Evolutionary conservation across 108 stramenopile species (phyloP), one percentile per base, ranked within the genome.

Genomic region (Licmophora abbreviata): DNA sequence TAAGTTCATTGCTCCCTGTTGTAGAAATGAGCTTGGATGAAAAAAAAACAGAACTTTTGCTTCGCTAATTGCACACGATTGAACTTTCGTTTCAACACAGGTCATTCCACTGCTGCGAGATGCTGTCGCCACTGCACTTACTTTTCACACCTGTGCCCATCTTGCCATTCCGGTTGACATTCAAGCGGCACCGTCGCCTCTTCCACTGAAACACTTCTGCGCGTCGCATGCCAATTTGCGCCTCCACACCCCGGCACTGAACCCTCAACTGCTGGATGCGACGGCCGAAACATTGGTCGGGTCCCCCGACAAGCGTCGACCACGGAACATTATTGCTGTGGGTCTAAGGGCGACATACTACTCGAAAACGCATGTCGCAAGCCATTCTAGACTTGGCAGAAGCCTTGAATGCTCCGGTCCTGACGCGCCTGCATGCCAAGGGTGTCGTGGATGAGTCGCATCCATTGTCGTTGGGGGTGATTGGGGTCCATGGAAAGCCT

Each of bases 401-500:
- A 32, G 26, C 46, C n/a, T 30, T 69, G 28, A 20, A 45, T 20
- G 68, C 68, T 4, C 73, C 73, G 0, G 35, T 74, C 3, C 22
- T 74, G 26, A 69, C 68, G 4, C 60, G 53, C 6, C 59, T 61
- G 27, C 59, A 74, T 53, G 68, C 63, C 44, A 74, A 74, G 45
- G 73, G 73, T 6, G 23, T 41, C 31, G 61, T 74, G 0, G 59
- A 61, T 42, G 73, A 74, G 44, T 22, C 6, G 6, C 59, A 56
- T 50, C 62, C 64, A 10, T 40, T 61, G 0, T 50, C 64, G 4
- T 69, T 69, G 28, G 70, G 70, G 8, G 70, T 71, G 2, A 64
- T 64, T 31, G 73, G 73, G 0, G 68, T 69, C 1, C 68, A 74
- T 55, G 73, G 73, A 1, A 69, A 65, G 51, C 68, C 68, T 41